Evolutionary conservation across 495 filamentous ascomycete species (phyloP).

Genomic region (Acidomyces sp.): DNA sequence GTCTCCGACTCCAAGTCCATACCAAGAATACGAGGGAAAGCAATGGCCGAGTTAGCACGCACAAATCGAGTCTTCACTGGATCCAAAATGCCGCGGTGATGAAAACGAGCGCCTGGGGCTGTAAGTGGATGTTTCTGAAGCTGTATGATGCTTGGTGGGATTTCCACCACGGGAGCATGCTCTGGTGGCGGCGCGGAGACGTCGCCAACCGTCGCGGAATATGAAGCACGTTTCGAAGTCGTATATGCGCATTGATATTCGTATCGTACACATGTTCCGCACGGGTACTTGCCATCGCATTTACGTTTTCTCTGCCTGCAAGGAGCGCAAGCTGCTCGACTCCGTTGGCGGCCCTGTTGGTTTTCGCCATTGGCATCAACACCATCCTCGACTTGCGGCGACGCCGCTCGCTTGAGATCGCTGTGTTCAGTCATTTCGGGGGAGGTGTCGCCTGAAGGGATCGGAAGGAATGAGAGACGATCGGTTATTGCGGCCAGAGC

Average conservation of each 20-base stretch:
- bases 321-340: slow-evolving; percentile 34
- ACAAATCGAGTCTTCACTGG: slow-evolving; percentile 25
- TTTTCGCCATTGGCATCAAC: neutral
- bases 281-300: slow-evolving; percentile 35
- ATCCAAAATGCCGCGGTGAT: slow-evolving; percentile 24
- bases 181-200: slow-evolving; percentile 9
- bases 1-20: slow-evolving; percentile 36
- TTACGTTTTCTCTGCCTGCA: slow-evolving; percentile 38
- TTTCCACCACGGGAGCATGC: neutral
- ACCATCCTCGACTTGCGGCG: neutral
- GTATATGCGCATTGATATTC: slow-evolving; percentile 36
- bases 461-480: neutral
- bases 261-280: slow-evolving; percentile 34
- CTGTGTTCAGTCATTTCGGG: neutral
- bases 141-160: slow-evolving; percentile 7
- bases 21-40: slow-evolving; percentile 38
- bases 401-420: slow-evolving; percentile 1
- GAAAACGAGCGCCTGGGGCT: slow-evolving; percentile 15
- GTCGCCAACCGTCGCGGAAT: slow-evolving; percentile 11
- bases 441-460: neutral
- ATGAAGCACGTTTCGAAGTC: slow-evolving; percentile 11
- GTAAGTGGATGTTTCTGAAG: slow-evolving; percentile 14
- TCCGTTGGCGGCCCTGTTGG: slow-evolving; percentile 20
- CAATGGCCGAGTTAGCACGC: slow-evolving; percentile 39
- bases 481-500: neutral